Conservation (phyloP, 305 asterid species). For the Fraxinus platypoda region DNA sequence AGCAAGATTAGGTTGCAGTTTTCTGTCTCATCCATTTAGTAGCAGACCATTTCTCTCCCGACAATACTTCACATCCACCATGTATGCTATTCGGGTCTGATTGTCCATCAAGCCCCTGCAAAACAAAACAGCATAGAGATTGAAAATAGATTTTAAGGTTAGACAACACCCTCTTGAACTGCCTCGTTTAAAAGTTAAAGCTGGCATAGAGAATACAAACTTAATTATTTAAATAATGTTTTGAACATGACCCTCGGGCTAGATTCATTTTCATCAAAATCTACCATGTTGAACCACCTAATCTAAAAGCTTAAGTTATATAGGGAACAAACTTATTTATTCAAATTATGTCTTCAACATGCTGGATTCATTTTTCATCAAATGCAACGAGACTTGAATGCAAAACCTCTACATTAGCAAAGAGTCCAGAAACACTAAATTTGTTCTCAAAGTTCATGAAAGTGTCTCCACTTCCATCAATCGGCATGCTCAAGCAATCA, state of each 20-base stretch:
- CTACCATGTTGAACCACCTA: background rate
- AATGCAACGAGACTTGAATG: background rate
- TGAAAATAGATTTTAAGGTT: background rate
- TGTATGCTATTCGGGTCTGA: constrained; percentile 71
- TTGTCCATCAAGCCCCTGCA: constrained; percentile 78
- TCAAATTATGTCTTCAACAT: background rate
- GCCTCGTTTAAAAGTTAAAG: background rate
- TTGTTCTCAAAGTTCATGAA: background rate
- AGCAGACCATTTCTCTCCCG: constrained; percentile 94
- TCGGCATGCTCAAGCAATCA: background rate
- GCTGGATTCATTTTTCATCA: background rate
- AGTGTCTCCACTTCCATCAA: background rate
- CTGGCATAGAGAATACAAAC: background rate
- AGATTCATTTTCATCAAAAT: background rate
- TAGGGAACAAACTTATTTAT: background rate
- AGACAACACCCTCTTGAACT: background rate
- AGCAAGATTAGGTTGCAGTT: constrained; percentile 20
- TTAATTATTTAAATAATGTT: background rate
- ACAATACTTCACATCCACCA: constrained; percentile 75
- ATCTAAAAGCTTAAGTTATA: background rate
- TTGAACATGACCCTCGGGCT: background rate
- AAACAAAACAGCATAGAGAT: background rate
- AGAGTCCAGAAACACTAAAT: background rate
- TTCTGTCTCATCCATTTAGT: constrained; percentile 93
- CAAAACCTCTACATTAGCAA: background rate